These are phyloP conservation scores for Colletotrichum kahawae DNA, from an alignment of 2,329 filamentous ascomycete genomes.

Conservation along the genomic window DNA sequence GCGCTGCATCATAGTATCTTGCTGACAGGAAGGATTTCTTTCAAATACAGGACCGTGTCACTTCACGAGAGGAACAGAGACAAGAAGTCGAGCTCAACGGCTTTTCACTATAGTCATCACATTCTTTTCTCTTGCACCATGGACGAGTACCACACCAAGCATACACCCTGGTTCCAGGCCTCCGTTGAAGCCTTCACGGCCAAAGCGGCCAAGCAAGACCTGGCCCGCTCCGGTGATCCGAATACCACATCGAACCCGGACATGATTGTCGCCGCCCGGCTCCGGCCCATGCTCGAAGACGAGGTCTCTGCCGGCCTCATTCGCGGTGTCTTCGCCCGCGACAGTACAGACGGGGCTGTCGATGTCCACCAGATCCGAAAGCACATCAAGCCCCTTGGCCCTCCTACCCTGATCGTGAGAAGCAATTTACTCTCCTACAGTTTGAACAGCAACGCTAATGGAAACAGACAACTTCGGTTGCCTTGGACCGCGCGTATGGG, in stretches of 20 bases:
- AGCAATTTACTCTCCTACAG: too few species aligned
- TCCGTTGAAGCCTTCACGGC: neutral
- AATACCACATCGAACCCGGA: conserved; percentile 21
- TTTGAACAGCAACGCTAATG: neutral
- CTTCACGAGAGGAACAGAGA: neutral
- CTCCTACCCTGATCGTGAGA: conserved; percentile 35
- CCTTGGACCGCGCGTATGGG: conserved; percentile 40
- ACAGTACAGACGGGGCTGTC: conserved; percentile 25
- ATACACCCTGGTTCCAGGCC: conserved; percentile 2
- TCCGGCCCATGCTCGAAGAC: conserved; percentile 40
- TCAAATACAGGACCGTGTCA: neutral
- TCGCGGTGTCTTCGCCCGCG: conserved; percentile 29
- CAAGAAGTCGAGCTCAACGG: too few species aligned
- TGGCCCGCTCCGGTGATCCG: neutral
- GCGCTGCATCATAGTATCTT: neutral
- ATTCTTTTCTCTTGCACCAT: neutral
- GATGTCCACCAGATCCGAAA: conserved; percentile 43
- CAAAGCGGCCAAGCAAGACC: neutral
- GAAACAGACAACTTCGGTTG: conserved; percentile 36
- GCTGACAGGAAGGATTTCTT: neutral
- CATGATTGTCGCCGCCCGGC: conserved; percentile 40
- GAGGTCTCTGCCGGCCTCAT: conserved; percentile 35
- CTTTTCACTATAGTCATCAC: neutral
- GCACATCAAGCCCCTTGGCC: conserved; percentile 30
- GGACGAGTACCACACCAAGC: conserved; percentile 10